Evolutionary conservation across 2,329 filamentous ascomycete species (phyloP).

Genomic region (Diaporthe nobilis): DNA sequence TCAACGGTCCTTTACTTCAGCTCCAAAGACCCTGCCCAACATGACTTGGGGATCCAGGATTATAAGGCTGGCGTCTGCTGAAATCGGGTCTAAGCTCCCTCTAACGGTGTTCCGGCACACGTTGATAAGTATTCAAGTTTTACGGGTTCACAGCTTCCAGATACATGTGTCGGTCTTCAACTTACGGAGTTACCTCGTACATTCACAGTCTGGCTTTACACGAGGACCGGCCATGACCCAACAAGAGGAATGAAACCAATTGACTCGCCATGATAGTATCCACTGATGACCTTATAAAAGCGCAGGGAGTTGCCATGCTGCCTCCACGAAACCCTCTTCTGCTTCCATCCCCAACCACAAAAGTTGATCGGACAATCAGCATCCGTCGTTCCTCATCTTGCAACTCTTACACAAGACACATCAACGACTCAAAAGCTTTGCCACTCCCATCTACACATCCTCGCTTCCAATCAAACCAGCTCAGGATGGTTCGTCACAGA

Average conservation of each 20-base stretch:
- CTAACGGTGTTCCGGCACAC: no score
- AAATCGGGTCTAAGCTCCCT: no score
- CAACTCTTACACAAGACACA: background rate
- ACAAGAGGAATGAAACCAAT: background rate
- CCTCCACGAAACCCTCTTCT: background rate
- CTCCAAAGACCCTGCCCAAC: no score
- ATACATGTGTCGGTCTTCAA: background rate
- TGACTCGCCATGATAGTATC: background rate
- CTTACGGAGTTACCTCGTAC: background rate
- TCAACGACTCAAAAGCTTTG: background rate
- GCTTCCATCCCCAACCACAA: background rate
- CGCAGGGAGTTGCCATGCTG: background rate
- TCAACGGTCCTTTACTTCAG: no score
- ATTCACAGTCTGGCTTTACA: background rate
- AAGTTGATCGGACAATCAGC: background rate
- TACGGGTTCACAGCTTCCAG: background rate
- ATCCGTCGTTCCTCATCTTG: background rate
- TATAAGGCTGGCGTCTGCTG: no score
- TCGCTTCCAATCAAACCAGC: no score
- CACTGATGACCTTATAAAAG: background rate
- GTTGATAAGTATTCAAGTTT: no score
- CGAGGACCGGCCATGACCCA: background rate
- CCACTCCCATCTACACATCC: background rate
- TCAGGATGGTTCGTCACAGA: no score
- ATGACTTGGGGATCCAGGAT: no score